Evolutionary conservation across 768 basidiomycete species (phyloP), one percentile per base, ranked within the genome.

Genomic region (Panus rudis): DNA sequence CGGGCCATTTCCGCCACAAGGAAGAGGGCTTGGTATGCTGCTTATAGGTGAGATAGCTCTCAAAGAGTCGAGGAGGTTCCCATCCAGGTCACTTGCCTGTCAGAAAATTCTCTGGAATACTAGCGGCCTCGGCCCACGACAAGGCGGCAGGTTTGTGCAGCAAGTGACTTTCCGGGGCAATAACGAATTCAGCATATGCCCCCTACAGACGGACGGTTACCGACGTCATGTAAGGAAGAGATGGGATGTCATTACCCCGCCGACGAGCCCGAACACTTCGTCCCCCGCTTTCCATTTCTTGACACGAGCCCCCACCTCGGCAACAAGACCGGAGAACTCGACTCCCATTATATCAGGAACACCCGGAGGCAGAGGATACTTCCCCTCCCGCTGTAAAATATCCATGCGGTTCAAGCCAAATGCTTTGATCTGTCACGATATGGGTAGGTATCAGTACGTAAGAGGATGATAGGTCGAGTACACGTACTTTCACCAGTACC

Each of bases 401-500:
- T 93, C 91, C 89, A 89, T 82, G 23, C 92, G 74, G 63, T 93
- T 93, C 46, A 93, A 63, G n/a, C 89, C 88, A 59, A 93, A 92
- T 1, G 82, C 82, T 60, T 77, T 78, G 55, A 87, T 71, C 84
- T 89, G 49, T 13, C 10, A 4, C 4, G 30, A 20, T 6, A 11
- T 7, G 25, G 33, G 11, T 17, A 40, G 27, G 17, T 8, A 32
- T 39, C 12, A 34, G 21, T 28, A 6, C 8, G 38, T 13, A 22
- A 28, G 12, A 10, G 27, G 4, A 16, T 4, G 39, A 24, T 14
- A 41, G 12, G 20, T 27, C 25, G 10, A 45, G 14, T 6, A 27
- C 24, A 16, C 68, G 34, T 50, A 79, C 91, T 74, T 91, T 84
- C 41, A 94, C 81, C n/a, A 91, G 70, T 2, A 91, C 84, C 51